Evolutionary conservation across 306 rosid species (phyloP).

Genomic region (Quercus gilva): DNA sequence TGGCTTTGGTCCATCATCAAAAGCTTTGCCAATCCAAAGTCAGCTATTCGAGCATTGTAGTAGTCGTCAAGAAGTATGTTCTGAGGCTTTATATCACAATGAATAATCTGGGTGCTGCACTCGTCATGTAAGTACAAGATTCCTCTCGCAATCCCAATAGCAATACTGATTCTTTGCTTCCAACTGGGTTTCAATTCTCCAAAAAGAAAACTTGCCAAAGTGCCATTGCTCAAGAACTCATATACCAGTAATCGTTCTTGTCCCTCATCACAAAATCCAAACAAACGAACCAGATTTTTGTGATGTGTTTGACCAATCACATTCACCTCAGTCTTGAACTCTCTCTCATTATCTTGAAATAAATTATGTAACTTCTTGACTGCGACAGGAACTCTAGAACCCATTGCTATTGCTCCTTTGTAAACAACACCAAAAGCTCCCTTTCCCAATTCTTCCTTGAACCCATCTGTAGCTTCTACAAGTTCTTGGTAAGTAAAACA

Average conservation of each 20-base stretch:
- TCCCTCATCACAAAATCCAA: slow-evolving; percentile 24
- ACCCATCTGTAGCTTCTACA: too few relatives aligned
- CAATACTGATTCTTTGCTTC: slow-evolving; percentile 19
- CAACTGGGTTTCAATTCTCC: slow-evolving; percentile 1
- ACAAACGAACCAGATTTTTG: slow-evolving; percentile 28
- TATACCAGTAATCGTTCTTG: slow-evolving; percentile 17
- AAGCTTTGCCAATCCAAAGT: slow-evolving; percentile 32
- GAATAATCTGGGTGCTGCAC: slow-evolving; percentile 21
- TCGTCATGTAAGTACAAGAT: slow-evolving; percentile 28
- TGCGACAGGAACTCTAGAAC: too few relatives aligned
- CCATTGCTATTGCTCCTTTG: too few relatives aligned
- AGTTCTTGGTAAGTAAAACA: too few relatives aligned
- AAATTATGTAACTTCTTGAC: too few relatives aligned
- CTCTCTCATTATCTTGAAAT: background rate
- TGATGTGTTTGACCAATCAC: slow-evolving; percentile 37
- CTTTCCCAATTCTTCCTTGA: too few relatives aligned
- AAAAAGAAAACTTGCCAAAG: slow-evolving; percentile 31
- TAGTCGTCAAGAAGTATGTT: slow-evolving; percentile 30
- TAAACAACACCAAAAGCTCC: too few relatives aligned
- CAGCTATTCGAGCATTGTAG: slow-evolving; percentile 16
- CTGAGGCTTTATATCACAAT: slow-evolving; percentile 37
- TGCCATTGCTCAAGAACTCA: slow-evolving; percentile 25
- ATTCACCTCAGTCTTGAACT: slow-evolving; percentile 24
- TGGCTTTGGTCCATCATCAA: slow-evolving; percentile 9
- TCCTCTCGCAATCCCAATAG: slow-evolving; percentile 26